Percentiles rank a stretch among this genome's conserved stretches.
phyloP scores from a whole-genome alignment of 2,329 filamentous ascomycete species.

The Cadophora sp. region DNA sequence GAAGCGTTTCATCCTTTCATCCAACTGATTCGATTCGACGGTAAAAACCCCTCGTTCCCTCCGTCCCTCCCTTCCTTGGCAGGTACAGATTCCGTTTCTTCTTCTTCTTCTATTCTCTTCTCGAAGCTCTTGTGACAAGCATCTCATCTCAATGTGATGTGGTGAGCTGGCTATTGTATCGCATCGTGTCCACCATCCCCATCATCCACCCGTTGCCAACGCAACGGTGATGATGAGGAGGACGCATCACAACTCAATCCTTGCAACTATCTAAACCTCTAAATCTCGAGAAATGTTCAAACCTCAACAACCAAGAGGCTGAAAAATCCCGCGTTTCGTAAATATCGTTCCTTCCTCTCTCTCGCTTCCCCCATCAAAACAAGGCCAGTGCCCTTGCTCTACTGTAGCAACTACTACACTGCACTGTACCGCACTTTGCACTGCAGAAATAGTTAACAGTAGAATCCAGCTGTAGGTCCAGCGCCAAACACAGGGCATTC shows the following conservation, averaged over 20 bases:
- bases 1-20: no score
- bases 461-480: no score
- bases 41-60: neutral
- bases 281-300: neutral
- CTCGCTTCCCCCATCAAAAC: neutral
- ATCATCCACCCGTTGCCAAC: no score
- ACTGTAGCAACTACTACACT: no score
- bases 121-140: neutral
- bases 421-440: no score
- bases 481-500: neutral
- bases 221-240: no score
- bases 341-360: neutral
- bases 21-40: neutral
- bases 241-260: neutral
- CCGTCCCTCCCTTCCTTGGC: no score
- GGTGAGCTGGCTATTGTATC: no score
- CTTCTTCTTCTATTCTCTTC: neutral
- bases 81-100: neutral
- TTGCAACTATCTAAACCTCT: neutral
- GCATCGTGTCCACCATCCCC: no score
- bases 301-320: neutral
- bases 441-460: no score
- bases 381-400: neutral
- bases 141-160: no score
- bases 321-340: constrained; percentile 13